Evolutionary conservation across 305 asterid species (phyloP).

Genomic region (Fraxinus sp.): DNA sequence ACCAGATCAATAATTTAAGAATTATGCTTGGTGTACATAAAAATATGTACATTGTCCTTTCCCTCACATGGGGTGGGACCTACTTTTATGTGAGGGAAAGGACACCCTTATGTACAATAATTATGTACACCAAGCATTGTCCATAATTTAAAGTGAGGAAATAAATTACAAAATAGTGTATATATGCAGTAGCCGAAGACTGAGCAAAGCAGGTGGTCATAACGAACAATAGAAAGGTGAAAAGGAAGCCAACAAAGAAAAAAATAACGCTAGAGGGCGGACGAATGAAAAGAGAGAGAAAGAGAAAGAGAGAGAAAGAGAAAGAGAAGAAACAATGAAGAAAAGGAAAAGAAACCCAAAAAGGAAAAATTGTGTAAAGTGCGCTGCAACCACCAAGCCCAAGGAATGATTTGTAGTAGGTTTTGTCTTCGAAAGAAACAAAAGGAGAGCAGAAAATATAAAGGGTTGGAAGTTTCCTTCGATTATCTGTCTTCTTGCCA

Average conservation of each 20-base stretch:
- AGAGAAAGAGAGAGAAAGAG: too few species aligned
- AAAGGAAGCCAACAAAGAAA: neutral
- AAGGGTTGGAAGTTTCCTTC: neutral
- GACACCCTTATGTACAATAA: too few species aligned
- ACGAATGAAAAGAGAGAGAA: neutral
- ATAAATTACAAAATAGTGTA: neutral
- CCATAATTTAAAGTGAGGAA: neutral
- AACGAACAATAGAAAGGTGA: neutral
- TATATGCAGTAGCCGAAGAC: neutral
- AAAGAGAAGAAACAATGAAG: neutral
- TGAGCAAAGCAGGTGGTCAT: neutral
- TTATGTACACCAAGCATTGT: too few species aligned
- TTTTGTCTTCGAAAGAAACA: neutral
- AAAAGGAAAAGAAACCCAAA: neutral
- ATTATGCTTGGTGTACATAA: too few species aligned
- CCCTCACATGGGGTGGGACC: too few species aligned
- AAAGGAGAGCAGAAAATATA: neutral
- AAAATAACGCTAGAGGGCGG: neutral
- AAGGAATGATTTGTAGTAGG: neutral
- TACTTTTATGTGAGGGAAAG: too few species aligned
- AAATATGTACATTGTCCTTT: too few species aligned
- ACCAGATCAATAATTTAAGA: neutral
- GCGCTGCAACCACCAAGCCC: neutral
- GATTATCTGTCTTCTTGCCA: neutral
- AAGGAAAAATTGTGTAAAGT: neutral